Conservation (phyloP, 1,284 basidiomycete species). For the Flammula alnicola region DNA sequence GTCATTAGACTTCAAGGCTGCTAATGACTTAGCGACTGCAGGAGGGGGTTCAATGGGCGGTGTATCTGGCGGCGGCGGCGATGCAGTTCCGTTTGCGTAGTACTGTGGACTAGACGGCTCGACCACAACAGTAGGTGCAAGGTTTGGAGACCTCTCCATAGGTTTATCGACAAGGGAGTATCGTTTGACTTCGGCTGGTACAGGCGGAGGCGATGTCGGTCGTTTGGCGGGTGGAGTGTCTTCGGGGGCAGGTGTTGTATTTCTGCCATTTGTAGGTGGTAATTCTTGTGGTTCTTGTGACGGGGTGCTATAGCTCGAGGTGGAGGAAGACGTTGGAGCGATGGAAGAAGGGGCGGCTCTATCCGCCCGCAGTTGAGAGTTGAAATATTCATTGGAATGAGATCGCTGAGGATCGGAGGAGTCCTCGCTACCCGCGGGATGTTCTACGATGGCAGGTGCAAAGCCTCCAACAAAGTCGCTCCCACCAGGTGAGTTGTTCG, state of each 20-base stretch:
- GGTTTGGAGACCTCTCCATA: conserved; percentile 27
- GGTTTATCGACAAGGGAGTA: conserved; percentile 73
- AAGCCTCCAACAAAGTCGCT: conserved; percentile 59
- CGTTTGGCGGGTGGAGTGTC: conserved; percentile 30
- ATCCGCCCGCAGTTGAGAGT: conserved; percentile 19
- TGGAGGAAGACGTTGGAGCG: conserved; percentile 16
- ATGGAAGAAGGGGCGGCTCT: conserved; percentile 11
- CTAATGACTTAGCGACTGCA: conserved; percentile 82
- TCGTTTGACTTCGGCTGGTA: conserved; percentile 68
- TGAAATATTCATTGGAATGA: conserved; percentile 18
- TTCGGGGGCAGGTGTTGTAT: conserved; percentile 23
- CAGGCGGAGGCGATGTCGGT: conserved; percentile 42
- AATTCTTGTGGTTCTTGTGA: conserved; percentile 17
- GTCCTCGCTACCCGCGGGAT: conserved; percentile 25
- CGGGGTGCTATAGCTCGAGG: conserved; percentile 12
- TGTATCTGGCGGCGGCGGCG: conserved; percentile 46
- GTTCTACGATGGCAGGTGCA: conserved; percentile 39
- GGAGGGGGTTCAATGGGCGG: conserved; percentile 54
- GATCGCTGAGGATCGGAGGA: conserved; percentile 19
- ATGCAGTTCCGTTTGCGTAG: conserved; percentile 34
- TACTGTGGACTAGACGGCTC: conserved; percentile 50
- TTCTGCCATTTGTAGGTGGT: conserved; percentile 11
- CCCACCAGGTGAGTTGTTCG: conserved; percentile 35
- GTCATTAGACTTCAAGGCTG: conserved; percentile 87
- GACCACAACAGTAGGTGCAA: conserved; percentile 59